phyloP scores from a whole-genome alignment of 257 asterid species.

The Solanum pinnatisectum region DNA sequence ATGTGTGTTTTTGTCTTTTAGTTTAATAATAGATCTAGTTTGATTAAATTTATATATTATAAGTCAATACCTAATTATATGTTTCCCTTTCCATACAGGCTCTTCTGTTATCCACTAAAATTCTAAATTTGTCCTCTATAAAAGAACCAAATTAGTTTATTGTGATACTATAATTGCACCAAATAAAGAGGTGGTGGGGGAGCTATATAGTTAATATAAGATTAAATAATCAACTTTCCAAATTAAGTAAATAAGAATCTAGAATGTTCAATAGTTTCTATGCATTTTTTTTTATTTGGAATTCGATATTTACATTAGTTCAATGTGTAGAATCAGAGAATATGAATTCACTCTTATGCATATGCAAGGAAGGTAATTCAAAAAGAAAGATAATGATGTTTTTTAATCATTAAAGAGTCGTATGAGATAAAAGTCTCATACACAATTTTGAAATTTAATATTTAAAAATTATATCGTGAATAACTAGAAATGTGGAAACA shows the following conservation, averaged over 20 bases:
- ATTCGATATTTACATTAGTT: no score
- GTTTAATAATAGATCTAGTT: not conserved
- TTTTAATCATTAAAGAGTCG: not conserved
- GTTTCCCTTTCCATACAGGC: not conserved
- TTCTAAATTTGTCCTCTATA: not conserved
- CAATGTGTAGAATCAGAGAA: not conserved
- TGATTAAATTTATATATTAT: not conserved
- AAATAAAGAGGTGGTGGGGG: not conserved
- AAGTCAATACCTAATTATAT: slow-evolving; percentile 10
- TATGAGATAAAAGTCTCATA: not conserved
- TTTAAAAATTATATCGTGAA: not conserved
- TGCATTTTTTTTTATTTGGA: not conserved
- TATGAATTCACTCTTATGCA: not conserved
- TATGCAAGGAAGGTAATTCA: not conserved
- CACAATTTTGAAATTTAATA: not conserved
- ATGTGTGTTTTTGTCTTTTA: not conserved
- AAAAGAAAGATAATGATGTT: not conserved
- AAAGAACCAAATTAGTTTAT: not conserved
- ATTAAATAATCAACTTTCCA: not conserved
- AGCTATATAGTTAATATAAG: not conserved
- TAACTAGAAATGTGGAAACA: not conserved
- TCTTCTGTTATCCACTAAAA: slow-evolving; percentile 4
- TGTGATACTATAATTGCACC: not conserved
- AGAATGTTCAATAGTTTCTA: not conserved
- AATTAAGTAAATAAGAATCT: not conserved